Conservation (phyloP, 2,329 filamentous ascomycete genomes). For the Cytospora paraplurivora region DNA sequence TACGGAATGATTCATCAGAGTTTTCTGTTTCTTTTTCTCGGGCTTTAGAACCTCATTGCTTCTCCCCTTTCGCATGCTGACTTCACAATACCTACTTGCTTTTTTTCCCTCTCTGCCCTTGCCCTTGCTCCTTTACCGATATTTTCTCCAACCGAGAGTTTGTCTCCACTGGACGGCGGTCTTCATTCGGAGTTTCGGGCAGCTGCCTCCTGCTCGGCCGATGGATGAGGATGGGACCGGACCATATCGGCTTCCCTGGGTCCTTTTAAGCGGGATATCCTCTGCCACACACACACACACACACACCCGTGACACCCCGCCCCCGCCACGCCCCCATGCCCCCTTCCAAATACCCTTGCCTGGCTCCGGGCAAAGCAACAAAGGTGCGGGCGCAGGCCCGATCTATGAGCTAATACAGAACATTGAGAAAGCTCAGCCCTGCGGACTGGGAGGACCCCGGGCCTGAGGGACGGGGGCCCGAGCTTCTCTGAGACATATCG, state of each 20-base stretch:
- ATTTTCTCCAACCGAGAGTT: background rate
- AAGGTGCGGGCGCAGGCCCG: background rate
- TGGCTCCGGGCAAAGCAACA: background rate
- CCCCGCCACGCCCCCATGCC: too few relatives aligned
- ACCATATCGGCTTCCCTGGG: background rate
- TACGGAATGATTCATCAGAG: conserved; percentile 14
- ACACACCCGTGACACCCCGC: too few relatives aligned
- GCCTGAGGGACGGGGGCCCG: background rate
- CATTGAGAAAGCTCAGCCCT: background rate
- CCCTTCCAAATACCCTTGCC: background rate
- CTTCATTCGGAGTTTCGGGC: background rate
- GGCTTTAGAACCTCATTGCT: conserved; percentile 12
- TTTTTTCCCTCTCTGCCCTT: background rate
- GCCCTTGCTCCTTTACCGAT: background rate
- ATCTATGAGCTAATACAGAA: background rate
- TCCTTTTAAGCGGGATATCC: too few relatives aligned
- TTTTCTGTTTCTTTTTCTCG: background rate
- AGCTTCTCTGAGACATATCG: background rate
- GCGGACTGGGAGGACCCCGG: conserved; percentile 1
- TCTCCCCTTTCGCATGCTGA: conserved; percentile 7
- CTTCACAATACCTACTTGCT: background rate
- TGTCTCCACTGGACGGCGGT: background rate
- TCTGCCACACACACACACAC: too few relatives aligned
- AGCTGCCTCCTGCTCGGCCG: background rate
- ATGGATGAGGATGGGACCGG: background rate